Evolutionary conservation across 2,329 filamentous ascomycete genomes (phyloP), one percentile per base, ranked within the genome.

Genomic region (Epichloe glyceriae): DNA sequence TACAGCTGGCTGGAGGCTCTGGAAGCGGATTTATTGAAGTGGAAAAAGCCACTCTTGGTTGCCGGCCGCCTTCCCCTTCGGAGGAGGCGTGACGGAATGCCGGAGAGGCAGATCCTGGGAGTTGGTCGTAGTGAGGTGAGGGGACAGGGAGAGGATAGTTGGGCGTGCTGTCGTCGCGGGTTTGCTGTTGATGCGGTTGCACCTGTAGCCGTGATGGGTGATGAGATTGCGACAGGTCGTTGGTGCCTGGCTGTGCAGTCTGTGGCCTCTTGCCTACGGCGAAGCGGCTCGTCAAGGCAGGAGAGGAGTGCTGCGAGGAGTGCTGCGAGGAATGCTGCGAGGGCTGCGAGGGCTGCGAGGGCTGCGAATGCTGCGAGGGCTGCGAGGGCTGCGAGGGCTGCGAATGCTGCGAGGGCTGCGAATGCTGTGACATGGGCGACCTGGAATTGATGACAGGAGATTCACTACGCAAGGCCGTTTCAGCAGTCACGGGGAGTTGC

Each of bases 1-100:
- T 58, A 60, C 46, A 57, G 55, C 44, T 64, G 62, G 49, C 69
- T 71, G 45, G 66, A 64, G 48, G 70, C 63, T 56, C 70, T 73
- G 56, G 68, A 64, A 20, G 68, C 62, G 22, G 61, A 62, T 57
- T 76, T 77, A 54, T 66, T 69, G 61, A 76, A 76, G 60, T 73
- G 70, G 58, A 75, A 75, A 62, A 76, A 75, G 56, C 71, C 70
- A 58, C 70, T 69, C 59, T 72, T 75, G 52, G 70, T 67, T n/a
- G 66, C 56, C 57, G 71, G 73, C 20, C 38, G 52, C 40, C 40
- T 43, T 2, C 26, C 15, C 20, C 47, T 33, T 44, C 42, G 14
- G 52, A n/a, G 49, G 35, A 43, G 33, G 45, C 41, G 40, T 42
- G 41, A 33, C 48, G 52, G 22, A 41, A 19, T 14, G 47, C 15